Evolutionary conservation across 805 yeast species (phyloP).

Genomic region (Cyberlindnera subsufficiens): DNA sequence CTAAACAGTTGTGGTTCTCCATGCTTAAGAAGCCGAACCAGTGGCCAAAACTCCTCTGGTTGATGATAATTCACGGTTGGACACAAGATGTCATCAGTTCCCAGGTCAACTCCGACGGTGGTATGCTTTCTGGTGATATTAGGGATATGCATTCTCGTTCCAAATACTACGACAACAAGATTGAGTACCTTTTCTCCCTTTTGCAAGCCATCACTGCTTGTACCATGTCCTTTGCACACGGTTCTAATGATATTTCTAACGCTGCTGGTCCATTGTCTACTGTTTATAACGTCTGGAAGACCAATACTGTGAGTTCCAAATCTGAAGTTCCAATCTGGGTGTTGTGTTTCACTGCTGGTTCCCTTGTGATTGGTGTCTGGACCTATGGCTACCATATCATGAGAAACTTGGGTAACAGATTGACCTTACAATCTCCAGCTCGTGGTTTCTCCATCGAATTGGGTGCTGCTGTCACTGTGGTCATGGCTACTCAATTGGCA

Average conservation of each 20-base stretch:
- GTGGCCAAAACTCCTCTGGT: constrained; percentile 49
- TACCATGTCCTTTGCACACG: constrained; percentile 80
- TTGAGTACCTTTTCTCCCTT: constrained; percentile 62
- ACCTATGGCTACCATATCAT: constrained; percentile 67
- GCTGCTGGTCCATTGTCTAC: constrained; percentile 74
- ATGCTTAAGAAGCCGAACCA: constrained; percentile 41
- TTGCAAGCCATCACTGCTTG: constrained; percentile 70
- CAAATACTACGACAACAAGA: constrained; percentile 62
- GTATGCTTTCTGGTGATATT: constrained; percentile 40
- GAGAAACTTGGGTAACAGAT: constrained; percentile 65
- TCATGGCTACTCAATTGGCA: constrained; percentile 66
- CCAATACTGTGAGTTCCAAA: constrained; percentile 38
- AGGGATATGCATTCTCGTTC: constrained; percentile 48
- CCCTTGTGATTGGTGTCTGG: constrained; percentile 66
- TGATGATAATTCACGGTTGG: constrained; percentile 52
- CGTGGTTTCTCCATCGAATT: constrained; percentile 73
- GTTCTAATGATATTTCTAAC: constrained; percentile 74
- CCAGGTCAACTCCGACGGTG: constrained; percentile 33
- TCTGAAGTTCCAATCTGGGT: constrained; percentile 69
- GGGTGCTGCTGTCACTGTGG: constrained; percentile 72
- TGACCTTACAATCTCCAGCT: constrained; percentile 71
- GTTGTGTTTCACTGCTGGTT: constrained; percentile 59
- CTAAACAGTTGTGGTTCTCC: constrained; percentile 32
- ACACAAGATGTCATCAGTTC: constrained; percentile 53
- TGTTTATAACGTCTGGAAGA: constrained; percentile 54